Conservation (phyloP, 2,329 filamentous ascomycete genomes). For the Fusarium sp. region DNA sequence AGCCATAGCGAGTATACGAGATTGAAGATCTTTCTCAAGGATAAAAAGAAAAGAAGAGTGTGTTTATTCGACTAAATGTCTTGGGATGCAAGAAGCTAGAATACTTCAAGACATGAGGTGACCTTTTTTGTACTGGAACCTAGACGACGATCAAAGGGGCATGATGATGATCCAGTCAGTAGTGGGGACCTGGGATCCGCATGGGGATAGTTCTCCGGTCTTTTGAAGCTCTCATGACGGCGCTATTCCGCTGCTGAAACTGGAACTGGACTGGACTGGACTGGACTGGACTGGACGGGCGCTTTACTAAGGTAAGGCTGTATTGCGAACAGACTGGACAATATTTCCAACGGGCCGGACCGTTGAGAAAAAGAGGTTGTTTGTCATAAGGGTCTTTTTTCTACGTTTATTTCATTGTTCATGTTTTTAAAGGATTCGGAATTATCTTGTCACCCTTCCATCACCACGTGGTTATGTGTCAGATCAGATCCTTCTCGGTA, state of each 20-base stretch:
- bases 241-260: constrained; percentile 17
- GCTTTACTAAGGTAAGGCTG: not conserved
- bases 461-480: constrained; percentile 12
- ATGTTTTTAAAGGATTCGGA: not conserved
- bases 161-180: not conserved
- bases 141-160: constrained; percentile 26
- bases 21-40: not conserved
- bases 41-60: not conserved
- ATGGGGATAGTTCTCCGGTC: constrained; percentile 24
- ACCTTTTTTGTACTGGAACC: not conserved
- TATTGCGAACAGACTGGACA: constrained; percentile 5
- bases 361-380: constrained; percentile 12
- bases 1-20: too few relatives aligned
- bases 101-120: not conserved
- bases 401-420: not conserved
- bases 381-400: not conserved
- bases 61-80: not conserved
- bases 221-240: constrained; percentile 2
- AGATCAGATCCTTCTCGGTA: not conserved
- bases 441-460: not conserved
- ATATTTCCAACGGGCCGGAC: constrained; percentile 22
- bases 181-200: not conserved
- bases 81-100: not conserved
- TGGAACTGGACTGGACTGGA: not conserved
- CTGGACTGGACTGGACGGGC: not conserved